Base-by-base conservation (phyloP, 2,329 filamentous ascomycete species). In the Arthroderma sp. region DNA sequence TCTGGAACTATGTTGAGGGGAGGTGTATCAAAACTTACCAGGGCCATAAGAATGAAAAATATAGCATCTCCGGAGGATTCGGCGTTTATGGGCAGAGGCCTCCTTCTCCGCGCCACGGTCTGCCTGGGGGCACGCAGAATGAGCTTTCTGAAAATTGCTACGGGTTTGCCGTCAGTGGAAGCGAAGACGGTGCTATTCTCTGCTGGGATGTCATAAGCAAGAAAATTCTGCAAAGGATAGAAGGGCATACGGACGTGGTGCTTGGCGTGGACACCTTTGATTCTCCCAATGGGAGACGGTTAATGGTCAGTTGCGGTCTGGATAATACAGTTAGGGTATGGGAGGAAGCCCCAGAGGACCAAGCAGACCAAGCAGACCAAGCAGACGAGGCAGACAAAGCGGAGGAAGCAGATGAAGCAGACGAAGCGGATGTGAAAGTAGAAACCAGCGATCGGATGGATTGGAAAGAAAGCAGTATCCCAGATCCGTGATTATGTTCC, bases 1-100 rank as follows among this genome's bases (percentile, higher is more conserved):
- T 98, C 22, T 98, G 91, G 91, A 85, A 95, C 62, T 98, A 96
- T 60, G 83, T 94, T 6, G 79, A 86, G 33, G 89, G 89, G 5
- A 79, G 80, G 29, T 91, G 91, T 54, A 82, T 94, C 57, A 98
- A 98, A 72, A 98, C 91, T 9, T 98, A 96, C 63, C 87, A 95
- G 61, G 91, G 91, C 0, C 91, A 96, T 57, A 67, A 70, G 44
- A 98, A 98, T 61, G 73, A 78, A 44, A 81, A 81, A 49, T 96
- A 83, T 64, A 89, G 85, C 52, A 73, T 96, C n/a, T 78, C 78
- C 2, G 85, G 87, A 3, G 81, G 81, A 36, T 95, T 96, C 58
- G 88, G 85, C 8, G 72, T 77, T 1, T 81, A 82, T 50, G 69
- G 70, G 11, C 40, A 43, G 11, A 33, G 36, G 22, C 22, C 10